A percentile compares a stretch with the other conserved stretches of the same genome.
Conservation (phyloP, 208 protist species). For the Crithidia brevicula region DNA sequence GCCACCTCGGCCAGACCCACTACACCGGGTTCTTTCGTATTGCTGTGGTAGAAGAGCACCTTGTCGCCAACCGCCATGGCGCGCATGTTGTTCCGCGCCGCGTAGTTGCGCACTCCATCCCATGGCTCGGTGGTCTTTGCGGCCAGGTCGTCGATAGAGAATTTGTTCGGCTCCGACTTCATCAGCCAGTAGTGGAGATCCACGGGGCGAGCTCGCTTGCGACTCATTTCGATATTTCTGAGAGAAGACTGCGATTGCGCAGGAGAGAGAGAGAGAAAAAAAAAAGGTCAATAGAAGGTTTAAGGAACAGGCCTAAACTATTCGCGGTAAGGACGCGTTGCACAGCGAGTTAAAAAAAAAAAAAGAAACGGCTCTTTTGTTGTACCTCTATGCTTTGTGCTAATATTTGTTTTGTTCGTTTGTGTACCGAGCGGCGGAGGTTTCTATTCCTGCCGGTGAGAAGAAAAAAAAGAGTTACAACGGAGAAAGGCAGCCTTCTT, state of each 20-base stretch:
- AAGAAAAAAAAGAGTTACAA: too few species aligned
- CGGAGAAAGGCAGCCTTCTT: too few species aligned
- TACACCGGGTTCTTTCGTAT: constrained; percentile 76
- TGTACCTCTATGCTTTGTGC: too few species aligned
- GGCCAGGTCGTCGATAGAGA: constrained; percentile 79
- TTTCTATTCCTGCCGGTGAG: too few species aligned
- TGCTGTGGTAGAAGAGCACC: constrained; percentile 90
- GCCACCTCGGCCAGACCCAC: constrained; percentile 72
- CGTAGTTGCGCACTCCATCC: constrained; percentile 90
- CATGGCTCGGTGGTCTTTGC: constrained; percentile 56
- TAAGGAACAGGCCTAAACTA: too few species aligned
- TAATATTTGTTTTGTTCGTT: too few species aligned
- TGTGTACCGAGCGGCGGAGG: too few species aligned
- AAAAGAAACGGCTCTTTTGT: background rate
- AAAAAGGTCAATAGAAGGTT: background rate
- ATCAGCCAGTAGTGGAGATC: constrained; percentile 75
- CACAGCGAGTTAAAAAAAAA: background rate
- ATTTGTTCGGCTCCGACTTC: constrained; percentile 88
- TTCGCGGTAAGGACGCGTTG: background rate
- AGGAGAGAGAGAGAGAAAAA: background rate
- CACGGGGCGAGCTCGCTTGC: constrained; percentile 54
- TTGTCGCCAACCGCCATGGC: constrained; percentile 78
- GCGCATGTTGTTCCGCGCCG: constrained; percentile 85
- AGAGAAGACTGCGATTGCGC: background rate
- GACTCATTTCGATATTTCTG: constrained; percentile 13